Evolutionary conservation across 2,329 filamentous ascomycete species (phyloP).

Genomic region (Epichloe amarillans): DNA sequence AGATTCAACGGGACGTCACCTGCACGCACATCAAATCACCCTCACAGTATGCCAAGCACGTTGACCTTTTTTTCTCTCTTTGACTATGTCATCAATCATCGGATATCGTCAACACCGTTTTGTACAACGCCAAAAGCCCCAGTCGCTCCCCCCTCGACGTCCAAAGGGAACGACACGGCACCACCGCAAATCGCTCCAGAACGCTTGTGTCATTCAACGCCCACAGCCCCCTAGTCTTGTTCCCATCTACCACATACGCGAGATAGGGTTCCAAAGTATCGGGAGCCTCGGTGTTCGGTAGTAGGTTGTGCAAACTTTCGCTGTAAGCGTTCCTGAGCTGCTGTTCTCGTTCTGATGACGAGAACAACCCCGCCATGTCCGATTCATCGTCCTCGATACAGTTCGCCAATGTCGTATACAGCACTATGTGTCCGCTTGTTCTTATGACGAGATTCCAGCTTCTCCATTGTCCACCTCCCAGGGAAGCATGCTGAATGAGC

Average conservation of each 20-base stretch:
- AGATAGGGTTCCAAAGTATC: conserved; percentile 15
- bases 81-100: background rate
- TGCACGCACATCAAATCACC: no score
- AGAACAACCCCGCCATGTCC: conserved; percentile 1
- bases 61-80: no score
- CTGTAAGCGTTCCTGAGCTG: background rate
- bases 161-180: conserved; percentile 27
- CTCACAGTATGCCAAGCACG: no score
- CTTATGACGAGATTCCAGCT: conserved; percentile 18
- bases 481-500: conserved; percentile 9
- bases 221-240: conserved; percentile 9
- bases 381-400: background rate
- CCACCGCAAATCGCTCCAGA: conserved; percentile 10
- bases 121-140: conserved; percentile 20
- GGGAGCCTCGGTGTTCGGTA: background rate
- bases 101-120: conserved; percentile 8
- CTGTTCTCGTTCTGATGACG: background rate
- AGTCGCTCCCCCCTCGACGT: conserved; percentile 17
- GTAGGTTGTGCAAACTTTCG: background rate
- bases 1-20: no score
- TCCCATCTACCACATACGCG: conserved; percentile 19
- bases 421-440: conserved; percentile 9
- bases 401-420: conserved; percentile 19
- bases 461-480: conserved; percentile 13
- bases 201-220: background rate